Conservation (phyloP, 2,329 filamentous ascomycete genomes). For the Fusarium sp. region DNA sequence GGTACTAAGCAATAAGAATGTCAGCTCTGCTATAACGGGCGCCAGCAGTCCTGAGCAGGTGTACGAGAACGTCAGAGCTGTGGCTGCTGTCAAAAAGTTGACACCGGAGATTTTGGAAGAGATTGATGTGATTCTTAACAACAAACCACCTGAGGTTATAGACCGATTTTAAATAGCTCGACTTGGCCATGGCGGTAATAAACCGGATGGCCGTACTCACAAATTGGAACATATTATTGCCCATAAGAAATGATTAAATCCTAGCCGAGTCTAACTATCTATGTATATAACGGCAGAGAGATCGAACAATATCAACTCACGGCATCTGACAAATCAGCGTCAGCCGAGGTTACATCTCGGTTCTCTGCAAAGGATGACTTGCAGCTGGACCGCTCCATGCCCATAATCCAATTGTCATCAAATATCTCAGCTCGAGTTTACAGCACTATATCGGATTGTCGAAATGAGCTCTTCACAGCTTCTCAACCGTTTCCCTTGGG, state of each 20-base stretch:
- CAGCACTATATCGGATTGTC: neutral
- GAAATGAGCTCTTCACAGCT: conserved; percentile 41
- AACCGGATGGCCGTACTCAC: neutral
- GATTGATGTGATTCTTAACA: conserved; percentile 67
- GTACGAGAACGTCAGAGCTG: conserved; percentile 65
- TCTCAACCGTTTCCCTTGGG: conserved; percentile 45
- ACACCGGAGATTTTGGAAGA: conserved; percentile 67
- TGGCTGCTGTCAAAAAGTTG: conserved; percentile 63
- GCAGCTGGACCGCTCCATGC: neutral
- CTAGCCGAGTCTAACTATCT: neutral
- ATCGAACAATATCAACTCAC: neutral
- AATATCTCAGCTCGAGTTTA: neutral
- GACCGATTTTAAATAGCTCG: conserved; percentile 33
- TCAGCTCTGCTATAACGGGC: conserved; percentile 69
- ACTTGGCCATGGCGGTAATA: neutral
- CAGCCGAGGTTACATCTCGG: neutral
- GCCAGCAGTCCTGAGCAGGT: conserved; percentile 67
- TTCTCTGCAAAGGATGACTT: neutral
- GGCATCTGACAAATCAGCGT: conserved; percentile 27
- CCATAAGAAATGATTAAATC: neutral
- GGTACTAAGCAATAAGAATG: conserved; percentile 69
- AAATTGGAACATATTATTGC: neutral
- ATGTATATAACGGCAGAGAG: neutral
- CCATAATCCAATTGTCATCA: neutral
- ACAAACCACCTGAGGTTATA: conserved; percentile 61